Evolutionary conservation across 345 rosid genomes (phyloP), one percentile per base, ranked within the genome.

Genomic region (Lepidium didymum): DNA sequence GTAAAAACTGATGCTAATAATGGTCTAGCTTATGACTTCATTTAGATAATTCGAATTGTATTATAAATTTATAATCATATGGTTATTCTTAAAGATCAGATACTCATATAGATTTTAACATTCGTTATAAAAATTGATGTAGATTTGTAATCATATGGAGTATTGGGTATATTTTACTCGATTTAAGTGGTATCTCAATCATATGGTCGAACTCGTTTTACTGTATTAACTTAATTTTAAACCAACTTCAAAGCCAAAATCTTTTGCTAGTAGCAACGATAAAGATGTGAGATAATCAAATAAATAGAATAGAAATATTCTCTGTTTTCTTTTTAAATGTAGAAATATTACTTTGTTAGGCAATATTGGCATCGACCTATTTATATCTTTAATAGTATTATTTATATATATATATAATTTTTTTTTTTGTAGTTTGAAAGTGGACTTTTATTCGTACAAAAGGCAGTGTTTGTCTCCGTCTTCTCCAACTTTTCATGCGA

Each of bases 381-480:
- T 36, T 29, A 67, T 31, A 42, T 8, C 21, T 8, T 31, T 19
- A 4, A n/a, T n/a, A n/a, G n/a, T 34, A 42, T 37, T 35, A n/a
- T 43, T 5, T 34, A 1, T 1, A 6, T 35, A 13, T 27, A 2
- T 12, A 3, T 7, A 12, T 12, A 5, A 15, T 8, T 18, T 37
- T 23, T 23, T 29, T 8, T 18, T 37, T 23, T 23, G 40, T 66
- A 38, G 14, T 19, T 53, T 70, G 54, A 43, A 62, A 61, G n/a
- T 42, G 34, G 45, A 43, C 29, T 61, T 21, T 11, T 16, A 44
- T 62, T 51, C 55, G 64, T 55, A 45, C 58, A 56, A 72, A 63
- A 72, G 76, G 51, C 76, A 46, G 76, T 13, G 70, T 72, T 72
- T 56, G 76, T 72, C 76, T 37, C 25, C 13, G 58, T 56, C 76